These are phyloP conservation scores for Alternaria triticina DNA, from an alignment of 2,329 filamentous ascomycete species.

Conservation along the genomic window DNA sequence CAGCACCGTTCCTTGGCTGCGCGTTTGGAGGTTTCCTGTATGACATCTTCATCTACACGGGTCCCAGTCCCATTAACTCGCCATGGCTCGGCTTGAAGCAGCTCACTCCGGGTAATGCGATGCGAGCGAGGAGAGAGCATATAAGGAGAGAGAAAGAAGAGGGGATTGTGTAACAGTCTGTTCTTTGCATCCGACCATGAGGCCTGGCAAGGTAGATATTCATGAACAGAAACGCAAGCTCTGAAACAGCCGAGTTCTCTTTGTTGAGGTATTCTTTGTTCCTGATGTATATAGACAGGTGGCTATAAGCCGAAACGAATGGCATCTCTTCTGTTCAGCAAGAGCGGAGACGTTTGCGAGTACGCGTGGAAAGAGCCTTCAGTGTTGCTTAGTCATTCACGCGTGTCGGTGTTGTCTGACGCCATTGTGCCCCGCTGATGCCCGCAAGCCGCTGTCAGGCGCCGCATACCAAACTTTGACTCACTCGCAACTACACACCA, in stretches of 20 bases:
- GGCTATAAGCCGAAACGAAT: not conserved
- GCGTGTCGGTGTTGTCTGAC: conserved; percentile 6
- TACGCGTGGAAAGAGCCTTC: not conserved
- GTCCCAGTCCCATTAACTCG: conserved; percentile 72
- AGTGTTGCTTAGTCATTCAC: conserved; percentile 17
- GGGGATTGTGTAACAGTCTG: conserved; percentile 27
- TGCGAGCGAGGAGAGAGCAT: conserved; percentile 27
- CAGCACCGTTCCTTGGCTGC: conserved; percentile 69
- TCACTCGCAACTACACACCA: conserved; percentile 9
- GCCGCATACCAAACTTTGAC: conserved; percentile 21
- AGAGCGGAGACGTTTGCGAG: not conserved
- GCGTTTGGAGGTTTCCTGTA: conserved; percentile 41
- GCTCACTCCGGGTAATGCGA: conserved; percentile 43
- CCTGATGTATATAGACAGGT: not conserved
- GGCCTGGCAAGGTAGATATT: not conserved
- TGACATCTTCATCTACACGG: conserved; percentile 64
- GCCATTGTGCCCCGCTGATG: conserved; percentile 17
- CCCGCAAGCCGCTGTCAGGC: conserved; percentile 11
- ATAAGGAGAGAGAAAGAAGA: conserved; percentile 35
- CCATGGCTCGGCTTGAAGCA: conserved; percentile 69
- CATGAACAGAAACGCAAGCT: not conserved
- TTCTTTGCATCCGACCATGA: not conserved
- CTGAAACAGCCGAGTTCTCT: not conserved
- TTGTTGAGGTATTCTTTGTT: not conserved
- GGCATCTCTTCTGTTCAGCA: not conserved